Base-by-base conservation (phyloP, 116 monocot species). In the Iris pallida region DNA sequence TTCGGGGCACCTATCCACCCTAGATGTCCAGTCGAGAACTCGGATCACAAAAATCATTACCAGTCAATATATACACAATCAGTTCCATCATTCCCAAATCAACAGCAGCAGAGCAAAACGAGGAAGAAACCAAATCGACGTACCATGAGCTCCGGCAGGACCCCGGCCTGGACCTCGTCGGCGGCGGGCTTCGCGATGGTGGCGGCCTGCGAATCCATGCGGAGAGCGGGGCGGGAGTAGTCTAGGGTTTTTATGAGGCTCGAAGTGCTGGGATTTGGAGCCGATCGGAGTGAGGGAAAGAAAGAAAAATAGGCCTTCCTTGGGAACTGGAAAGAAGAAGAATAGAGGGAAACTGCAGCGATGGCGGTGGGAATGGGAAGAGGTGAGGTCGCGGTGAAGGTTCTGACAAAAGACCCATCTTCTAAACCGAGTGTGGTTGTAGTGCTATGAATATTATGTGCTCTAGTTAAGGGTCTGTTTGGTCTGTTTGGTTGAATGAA, bases 101-200 rank as follows among this genome's bases (percentile, higher is more conserved):
- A 41, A 65, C 4, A 48, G 0, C 9, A n/a, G 30, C 14, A 51
- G n/a, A 52, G 7, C 49, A 44, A 30, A 13, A 0, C 20, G 45
- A 61, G 0, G 0, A 13, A 51, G 13, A 1, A 6, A 8, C 8
- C 8, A 4, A 59, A 40, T 11, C 5, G 20, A 43, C 54, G n/a
- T 54, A 67, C 67, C 67, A 67, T 67, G 40, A 55, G 67, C 67
- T 53, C 67, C 6, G 67, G 67, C 67, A 67, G 16, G 16, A 49
- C 16, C 54, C 16, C 54, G 55, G 4, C 53, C 42, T 41, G 42
- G 30, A 30, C 30, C 30, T 30, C 30, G 30, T 0, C 67, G 53
- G 67, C 44, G 45, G 4, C 42, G 42, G 67, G 53, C 16, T 67
- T 67, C 8, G 14, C 42, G 9, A 54, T 40, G 43, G 55, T 19